Evolutionary conservation across 2,329 filamentous ascomycete species (phyloP), one percentile per base, ranked within the genome.

Genomic region (Beauveria sp.): DNA sequence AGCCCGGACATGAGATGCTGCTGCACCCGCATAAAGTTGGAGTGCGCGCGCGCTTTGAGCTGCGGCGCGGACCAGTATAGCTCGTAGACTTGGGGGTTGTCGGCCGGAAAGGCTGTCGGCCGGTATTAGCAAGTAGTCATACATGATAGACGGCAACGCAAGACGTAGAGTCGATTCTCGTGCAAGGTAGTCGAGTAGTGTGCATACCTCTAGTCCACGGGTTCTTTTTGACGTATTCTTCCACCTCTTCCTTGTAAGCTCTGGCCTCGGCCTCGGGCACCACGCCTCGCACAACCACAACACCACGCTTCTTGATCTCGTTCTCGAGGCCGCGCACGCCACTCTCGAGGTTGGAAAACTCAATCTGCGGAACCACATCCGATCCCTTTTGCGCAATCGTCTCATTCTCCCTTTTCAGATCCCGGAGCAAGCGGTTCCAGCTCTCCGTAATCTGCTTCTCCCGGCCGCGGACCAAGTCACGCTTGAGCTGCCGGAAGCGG

Each of bases 31-130:
- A 91, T 74, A 64, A 91, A 73, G 63, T 85, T 84, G 0, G 85
- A 82, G 68, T 92, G 86, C 0, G 81, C 75, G n/a, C 89, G 81
- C 3, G 87, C 88, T 65, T 82, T 80, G 49, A 89, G 76, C 70
- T 93, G 89, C 1, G 86, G 77, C 1, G 79, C 78, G 0, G 87
- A 88, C 88, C 88, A 91, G 73, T 91, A 92, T 1, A 92, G 76
- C 70, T 91, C 89, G 67, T 84, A 90, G 6, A 92, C 88, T 50
- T 89, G 85, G 0, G 87, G 88, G 47, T 86, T 79, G 51, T 87
- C 75, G 0, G 80, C 72, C 0, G 88, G 89, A 64, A 90, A 92
- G 2, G 85, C 88, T 81, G 45, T 20, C 2, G 0, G 3, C 8
- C 9, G 1, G 30, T 22, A 43, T 47, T 28, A 58, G 30, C 30